phyloP scores from a whole-genome alignment of 768 basidiomycete species.

The Daedaleopsis sinensis region DNA sequence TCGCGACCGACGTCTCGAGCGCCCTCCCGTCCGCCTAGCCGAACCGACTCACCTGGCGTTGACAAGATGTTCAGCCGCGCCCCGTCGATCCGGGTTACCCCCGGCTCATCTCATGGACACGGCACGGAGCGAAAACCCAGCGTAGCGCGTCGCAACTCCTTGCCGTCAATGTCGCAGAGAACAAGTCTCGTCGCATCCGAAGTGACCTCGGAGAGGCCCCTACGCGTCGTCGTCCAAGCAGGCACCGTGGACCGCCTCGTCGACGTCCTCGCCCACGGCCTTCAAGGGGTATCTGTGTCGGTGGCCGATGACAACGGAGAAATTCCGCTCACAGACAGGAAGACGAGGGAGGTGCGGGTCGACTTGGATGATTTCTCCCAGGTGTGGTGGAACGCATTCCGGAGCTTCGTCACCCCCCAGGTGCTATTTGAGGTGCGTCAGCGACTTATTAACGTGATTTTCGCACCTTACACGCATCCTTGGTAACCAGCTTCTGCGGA shows the following conservation, averaged over 20 bases:
- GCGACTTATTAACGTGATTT: not conserved
- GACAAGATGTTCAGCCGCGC: constrained; percentile 54
- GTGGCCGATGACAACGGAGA: constrained; percentile 89
- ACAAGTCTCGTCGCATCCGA: constrained; percentile 62
- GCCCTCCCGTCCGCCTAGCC: constrained; percentile 73
- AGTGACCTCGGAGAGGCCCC: constrained; percentile 66
- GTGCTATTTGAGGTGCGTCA: constrained; percentile 80
- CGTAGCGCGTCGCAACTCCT: constrained; percentile 70
- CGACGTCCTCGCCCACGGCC: constrained; percentile 74
- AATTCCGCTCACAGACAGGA: constrained; percentile 74
- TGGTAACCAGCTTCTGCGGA: constrained; percentile 64
- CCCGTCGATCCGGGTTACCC: constrained; percentile 80
- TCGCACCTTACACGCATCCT: not conserved
- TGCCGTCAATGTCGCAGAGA: constrained; percentile 74
- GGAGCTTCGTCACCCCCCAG: constrained; percentile 79
- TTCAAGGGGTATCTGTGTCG: constrained; percentile 76
- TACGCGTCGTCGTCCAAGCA: constrained; percentile 77
- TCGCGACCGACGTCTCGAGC: constrained; percentile 64
- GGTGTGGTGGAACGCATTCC: constrained; percentile 84
- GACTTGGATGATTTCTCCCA: constrained; percentile 74
- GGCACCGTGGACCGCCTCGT: constrained; percentile 78
- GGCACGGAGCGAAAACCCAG: constrained; percentile 79
- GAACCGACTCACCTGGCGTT: constrained; percentile 39
- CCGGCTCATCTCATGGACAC: constrained; percentile 55
- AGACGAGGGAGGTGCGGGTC: constrained; percentile 70